Conservation (phyloP, 2,329 filamentous ascomycete species). For the Torrubiella hemipterigena region DNA sequence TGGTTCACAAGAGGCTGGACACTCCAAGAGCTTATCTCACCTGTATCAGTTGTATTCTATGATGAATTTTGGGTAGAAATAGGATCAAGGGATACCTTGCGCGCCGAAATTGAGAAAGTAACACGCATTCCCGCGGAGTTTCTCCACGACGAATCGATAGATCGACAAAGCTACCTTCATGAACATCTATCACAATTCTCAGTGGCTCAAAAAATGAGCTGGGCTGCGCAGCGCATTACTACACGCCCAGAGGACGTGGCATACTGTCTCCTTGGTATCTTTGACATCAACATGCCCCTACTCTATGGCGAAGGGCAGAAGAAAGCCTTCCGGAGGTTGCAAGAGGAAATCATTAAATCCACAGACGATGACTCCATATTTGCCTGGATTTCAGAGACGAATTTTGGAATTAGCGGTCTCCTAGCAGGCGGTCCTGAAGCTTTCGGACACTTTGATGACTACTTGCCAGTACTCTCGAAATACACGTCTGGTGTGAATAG, state of each 20-base stretch:
- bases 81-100: conserved; percentile 12
- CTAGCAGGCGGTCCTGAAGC: conserved; percentile 14
- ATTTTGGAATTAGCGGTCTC: conserved; percentile 14
- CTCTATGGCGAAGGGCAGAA: conserved; percentile 17
- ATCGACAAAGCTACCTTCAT: no score
- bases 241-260: conserved; percentile 16
- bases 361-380: conserved; percentile 17
- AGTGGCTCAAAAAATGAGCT: conserved; percentile 14
- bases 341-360: conserved; percentile 14
- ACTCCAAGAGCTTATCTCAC: conserved; percentile 18
- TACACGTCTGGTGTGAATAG: no score
- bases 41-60: conserved; percentile 15
- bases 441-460: conserved; percentile 11
- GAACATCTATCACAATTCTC: neutral
- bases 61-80: conserved; percentile 14
- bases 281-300: conserved; percentile 16
- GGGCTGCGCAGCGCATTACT: conserved; percentile 14
- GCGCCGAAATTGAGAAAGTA: conserved; percentile 6
- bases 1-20: conserved; percentile 14
- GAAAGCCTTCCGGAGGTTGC: conserved; percentile 11
- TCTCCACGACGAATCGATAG: neutral
- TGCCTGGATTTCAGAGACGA: conserved; percentile 12
- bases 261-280: conserved; percentile 17
- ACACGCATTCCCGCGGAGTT: conserved; percentile 14
- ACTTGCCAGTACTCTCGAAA: no score